These are phyloP conservation scores for Catunica adiposa DNA, from an alignment of 2,329 filamentous ascomycete genomes.

Conservation along the genomic window DNA sequence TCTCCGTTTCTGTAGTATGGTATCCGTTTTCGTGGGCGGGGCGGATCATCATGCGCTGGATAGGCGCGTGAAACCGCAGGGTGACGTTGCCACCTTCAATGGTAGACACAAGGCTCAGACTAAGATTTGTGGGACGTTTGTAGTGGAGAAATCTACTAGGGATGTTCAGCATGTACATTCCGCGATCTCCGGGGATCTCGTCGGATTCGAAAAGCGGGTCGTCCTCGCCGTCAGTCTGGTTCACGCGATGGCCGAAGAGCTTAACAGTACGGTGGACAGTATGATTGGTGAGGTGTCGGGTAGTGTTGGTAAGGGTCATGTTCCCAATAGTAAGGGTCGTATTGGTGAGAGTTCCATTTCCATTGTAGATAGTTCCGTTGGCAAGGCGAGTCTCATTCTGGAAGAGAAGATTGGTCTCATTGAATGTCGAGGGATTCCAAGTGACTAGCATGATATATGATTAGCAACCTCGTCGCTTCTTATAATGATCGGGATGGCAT, in stretches of 20 bases:
- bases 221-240: constrained; percentile 25
- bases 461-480: background rate
- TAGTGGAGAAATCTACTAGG: constrained; percentile 23
- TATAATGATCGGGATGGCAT: background rate
- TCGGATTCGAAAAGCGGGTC: constrained; percentile 24
- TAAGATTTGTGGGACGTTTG: constrained; percentile 29
- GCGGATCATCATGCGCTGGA: constrained; percentile 22
- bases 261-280: constrained; percentile 14
- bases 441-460: constrained; percentile 28
- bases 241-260: constrained; percentile 23
- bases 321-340: background rate
- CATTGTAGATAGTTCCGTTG: constrained; percentile 20
- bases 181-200: constrained; percentile 25
- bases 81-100: constrained; percentile 19
- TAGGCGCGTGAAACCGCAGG: background rate
- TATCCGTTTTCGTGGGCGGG: constrained; percentile 19
- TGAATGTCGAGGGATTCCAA: constrained; percentile 39
- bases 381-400: constrained; percentile 13
- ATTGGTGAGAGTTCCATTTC: constrained; percentile 14
- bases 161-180: constrained; percentile 32
- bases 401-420: constrained; percentile 24
- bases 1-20: constrained; percentile 24
- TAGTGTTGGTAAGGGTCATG: background rate
- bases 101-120: constrained; percentile 28
- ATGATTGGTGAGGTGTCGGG: background rate